phyloP scores from a whole-genome alignment of 495 filamentous ascomycete species.

The Aspergillus hancockii region DNA sequence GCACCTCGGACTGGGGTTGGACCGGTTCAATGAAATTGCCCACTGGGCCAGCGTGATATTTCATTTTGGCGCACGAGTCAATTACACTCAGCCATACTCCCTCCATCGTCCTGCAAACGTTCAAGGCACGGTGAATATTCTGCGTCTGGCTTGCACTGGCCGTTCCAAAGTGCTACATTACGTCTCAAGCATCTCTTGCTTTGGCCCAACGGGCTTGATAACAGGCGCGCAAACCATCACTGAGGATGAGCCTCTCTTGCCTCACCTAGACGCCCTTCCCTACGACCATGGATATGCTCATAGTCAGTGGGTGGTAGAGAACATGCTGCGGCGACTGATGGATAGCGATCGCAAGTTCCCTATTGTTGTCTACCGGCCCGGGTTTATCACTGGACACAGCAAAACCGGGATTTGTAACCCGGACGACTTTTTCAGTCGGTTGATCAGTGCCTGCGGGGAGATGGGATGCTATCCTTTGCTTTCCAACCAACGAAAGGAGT shows the following conservation, averaged over 20 bases:
- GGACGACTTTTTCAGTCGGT: conserved; percentile 24
- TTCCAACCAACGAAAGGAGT: conserved; percentile 22
- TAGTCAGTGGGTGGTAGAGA: conserved; percentile 10
- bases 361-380: conserved; percentile 9
- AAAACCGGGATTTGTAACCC: conserved; percentile 20
- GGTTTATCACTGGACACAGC: conserved; percentile 14
- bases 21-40: conserved; percentile 19
- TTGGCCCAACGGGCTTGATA: conserved; percentile 20
- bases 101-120: conserved; percentile 20
- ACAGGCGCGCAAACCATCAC: conserved; percentile 9
- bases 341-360: not conserved
- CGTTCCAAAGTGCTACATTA: conserved; percentile 20
- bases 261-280: conserved; percentile 15
- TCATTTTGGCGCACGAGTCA: conserved; percentile 21
- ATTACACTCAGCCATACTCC: conserved; percentile 25
- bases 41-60: conserved; percentile 24
- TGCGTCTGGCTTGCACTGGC: conserved; percentile 11
- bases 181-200: conserved; percentile 20
- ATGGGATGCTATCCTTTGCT: conserved; percentile 20
- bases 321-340: conserved; percentile 9
- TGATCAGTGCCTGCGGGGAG: conserved; percentile 15
- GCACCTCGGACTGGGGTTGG: not conserved
- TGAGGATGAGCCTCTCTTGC: conserved; percentile 7
- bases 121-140: conserved; percentile 19
- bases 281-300: conserved; percentile 11